phyloP scores from a whole-genome alignment of 169 alveolate species.

The Babesia ovis region DNA sequence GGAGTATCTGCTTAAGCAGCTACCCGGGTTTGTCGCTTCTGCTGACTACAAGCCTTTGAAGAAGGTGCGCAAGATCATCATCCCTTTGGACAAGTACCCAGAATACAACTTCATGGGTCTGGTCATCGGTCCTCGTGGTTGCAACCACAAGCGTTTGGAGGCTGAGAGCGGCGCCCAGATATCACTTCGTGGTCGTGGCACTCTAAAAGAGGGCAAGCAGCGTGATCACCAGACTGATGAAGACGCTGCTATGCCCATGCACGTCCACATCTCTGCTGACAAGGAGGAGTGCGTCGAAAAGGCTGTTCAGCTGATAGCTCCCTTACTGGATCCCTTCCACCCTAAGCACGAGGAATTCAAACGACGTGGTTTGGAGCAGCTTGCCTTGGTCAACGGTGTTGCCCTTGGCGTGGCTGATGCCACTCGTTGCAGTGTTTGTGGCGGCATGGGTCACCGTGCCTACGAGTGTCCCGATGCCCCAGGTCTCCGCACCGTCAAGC shows the following conservation, averaged over 20 bases:
- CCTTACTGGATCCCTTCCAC: slow-evolving; percentile 84
- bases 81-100: slow-evolving; percentile 89
- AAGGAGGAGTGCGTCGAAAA: slow-evolving; percentile 79
- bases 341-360: slow-evolving; percentile 86
- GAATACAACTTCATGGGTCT: slow-evolving; percentile 92
- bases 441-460: slow-evolving; percentile 81
- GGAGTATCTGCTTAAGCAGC: slow-evolving; percentile 82
- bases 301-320: slow-evolving; percentile 85
- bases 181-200: slow-evolving; percentile 88
- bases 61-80: slow-evolving; percentile 81
- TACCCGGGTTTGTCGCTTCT: slow-evolving; percentile 88
- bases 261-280: slow-evolving; percentile 84
- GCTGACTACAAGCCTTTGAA: slow-evolving; percentile 87
- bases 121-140: slow-evolving; percentile 93
- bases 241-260: slow-evolving; percentile 88
- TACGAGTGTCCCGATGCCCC: slow-evolving; percentile 81
- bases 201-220: slow-evolving; percentile 88
- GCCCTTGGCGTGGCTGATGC: slow-evolving; percentile 73
- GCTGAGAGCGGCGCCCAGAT: slow-evolving; percentile 89
- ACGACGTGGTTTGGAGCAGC: slow-evolving; percentile 83
- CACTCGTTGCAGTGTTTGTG: slow-evolving; percentile 80
- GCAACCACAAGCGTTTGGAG: slow-evolving; percentile 90
- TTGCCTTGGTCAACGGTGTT: slow-evolving; percentile 85
- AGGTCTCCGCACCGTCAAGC: slow-evolving; percentile 38
- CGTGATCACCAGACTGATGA: slow-evolving; percentile 87